Evolutionary conservation across 2,329 filamentous ascomycete species (phyloP), one percentile per base, ranked within the genome.

Genomic region (Fusarium acutatum): DNA sequence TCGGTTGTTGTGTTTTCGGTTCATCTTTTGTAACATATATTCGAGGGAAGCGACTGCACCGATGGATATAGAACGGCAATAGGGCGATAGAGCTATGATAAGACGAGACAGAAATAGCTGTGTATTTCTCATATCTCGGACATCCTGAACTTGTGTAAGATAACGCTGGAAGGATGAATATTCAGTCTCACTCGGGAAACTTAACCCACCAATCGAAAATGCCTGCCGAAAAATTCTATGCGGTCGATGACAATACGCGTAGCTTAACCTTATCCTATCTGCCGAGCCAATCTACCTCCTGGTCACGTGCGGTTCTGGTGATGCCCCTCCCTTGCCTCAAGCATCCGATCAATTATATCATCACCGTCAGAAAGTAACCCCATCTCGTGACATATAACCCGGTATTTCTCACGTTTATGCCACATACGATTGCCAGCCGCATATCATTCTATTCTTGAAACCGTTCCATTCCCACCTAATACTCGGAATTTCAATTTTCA

Each of bases 211-310:
- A 6, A 1, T 13, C 7, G 11, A 0, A 18, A 14, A 40, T 18
- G 26, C 4, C 0, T 2, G 1, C 5, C 9, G 13, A 2, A 15
- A 12, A 22, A 0, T 3, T 26, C 49, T 9, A 12, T 35, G 37
- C 0, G 2, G 3, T 1, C 2, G 2, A 53, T 37, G 3, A 8
- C 5, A 7, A 5, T 13, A 26, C 0, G 13, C 18, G 10, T 7
- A 12, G 49, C 15, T 37, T 18, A 52, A 38, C 44, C 6, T 37
- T 10, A 6, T 28, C 7, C 37, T 56, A 41, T 35, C n/a, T 18
- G 30, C 30, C 32, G 26, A 54, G 10, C 26, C 26, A 14, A 30
- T 10, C 3, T 3, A 7, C 3, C 11, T 28, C 1, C 0, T 15
- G 7, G 32, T 61, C 58, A 61, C 58, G 58, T 61, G 58, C 11